Conservation (phyloP, 2,329 filamentous ascomycete species). For the Tolypocladium tropicale region DNA sequence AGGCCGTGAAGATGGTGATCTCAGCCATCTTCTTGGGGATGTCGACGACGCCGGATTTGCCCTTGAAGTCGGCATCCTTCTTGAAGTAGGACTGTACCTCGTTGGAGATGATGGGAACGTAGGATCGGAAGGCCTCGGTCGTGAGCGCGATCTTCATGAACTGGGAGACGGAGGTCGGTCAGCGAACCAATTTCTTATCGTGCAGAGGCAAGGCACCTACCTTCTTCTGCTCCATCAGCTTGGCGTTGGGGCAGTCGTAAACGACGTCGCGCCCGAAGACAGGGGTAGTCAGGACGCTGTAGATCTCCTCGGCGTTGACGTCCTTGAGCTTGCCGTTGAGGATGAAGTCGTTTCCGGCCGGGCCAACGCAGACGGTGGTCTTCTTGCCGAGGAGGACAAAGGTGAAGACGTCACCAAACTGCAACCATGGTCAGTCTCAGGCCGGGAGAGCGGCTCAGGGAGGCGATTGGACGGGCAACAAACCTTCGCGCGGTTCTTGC, state of each 20-base stretch:
- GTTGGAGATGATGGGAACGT: slow-evolving; percentile 67
- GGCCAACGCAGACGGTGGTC: slow-evolving; percentile 76
- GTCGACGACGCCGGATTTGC: slow-evolving; percentile 56
- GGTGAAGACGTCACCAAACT: slow-evolving; percentile 86
- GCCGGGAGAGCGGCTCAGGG: not conserved
- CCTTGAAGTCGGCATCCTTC: slow-evolving; percentile 55
- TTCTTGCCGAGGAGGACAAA: slow-evolving; percentile 83
- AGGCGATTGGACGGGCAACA: slow-evolving; percentile 8
- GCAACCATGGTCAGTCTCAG: slow-evolving; percentile 21
- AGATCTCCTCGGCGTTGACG: slow-evolving; percentile 84
- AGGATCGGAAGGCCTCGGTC: slow-evolving; percentile 60
- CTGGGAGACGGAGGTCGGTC: slow-evolving; percentile 24
- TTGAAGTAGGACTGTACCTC: slow-evolving; percentile 69
- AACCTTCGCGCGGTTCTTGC: slow-evolving; percentile 65
- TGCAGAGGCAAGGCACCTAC: no score
- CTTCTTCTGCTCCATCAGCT: slow-evolving; percentile 96
- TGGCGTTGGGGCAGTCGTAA: slow-evolving; percentile 83
- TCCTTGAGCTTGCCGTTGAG: slow-evolving; percentile 85
- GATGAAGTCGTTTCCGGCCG: slow-evolving; percentile 81
- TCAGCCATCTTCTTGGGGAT: slow-evolving; percentile 70
- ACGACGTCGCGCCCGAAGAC: slow-evolving; percentile 79
- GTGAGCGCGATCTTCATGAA: slow-evolving; percentile 78
- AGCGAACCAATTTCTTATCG: no score
- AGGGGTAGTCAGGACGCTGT: slow-evolving; percentile 62
- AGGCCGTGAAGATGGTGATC: slow-evolving; percentile 84